These are phyloP conservation scores for Calocera viscosa DNA, from an alignment of 768 basidiomycete genomes.

Conservation along the genomic window DNA sequence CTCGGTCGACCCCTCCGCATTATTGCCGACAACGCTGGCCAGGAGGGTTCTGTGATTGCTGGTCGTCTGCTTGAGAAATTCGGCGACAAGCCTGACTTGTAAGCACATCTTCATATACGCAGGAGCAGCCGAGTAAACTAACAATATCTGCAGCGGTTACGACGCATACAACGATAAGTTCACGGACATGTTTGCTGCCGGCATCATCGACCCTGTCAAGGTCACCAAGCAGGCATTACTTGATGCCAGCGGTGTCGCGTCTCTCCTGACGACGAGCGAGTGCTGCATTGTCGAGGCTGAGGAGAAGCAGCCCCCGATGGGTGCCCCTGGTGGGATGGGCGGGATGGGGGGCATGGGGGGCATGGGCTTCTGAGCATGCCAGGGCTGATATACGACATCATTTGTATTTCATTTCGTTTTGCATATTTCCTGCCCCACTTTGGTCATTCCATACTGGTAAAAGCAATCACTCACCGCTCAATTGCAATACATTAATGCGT, in stretches of 20 bases:
- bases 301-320: constrained; percentile 57
- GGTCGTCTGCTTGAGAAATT: constrained; percentile 67
- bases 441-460: not conserved
- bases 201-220: constrained; percentile 93
- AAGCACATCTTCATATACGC: too few species aligned
- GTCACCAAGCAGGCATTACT: constrained; percentile 88
- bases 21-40: constrained; percentile 87
- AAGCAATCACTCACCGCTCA: constrained; percentile 8
- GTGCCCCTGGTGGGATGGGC: constrained; percentile 29
- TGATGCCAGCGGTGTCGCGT: constrained; percentile 88
- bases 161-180: constrained; percentile 87
- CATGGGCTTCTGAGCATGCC: constrained; percentile 31
- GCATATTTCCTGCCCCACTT: not conserved
- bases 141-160: constrained; percentile 50
- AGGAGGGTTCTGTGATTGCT: constrained; percentile 86
- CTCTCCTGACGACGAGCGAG: constrained; percentile 85
- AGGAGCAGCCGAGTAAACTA: too few species aligned
- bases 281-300: constrained; percentile 77
- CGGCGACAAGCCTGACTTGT: constrained; percentile 61
- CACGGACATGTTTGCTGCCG: constrained; percentile 84
- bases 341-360: constrained; percentile 38
- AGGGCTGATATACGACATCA: not conserved
- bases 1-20: constrained; percentile 71
- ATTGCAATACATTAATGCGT: not conserved
- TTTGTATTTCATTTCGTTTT: not conserved